These are phyloP conservation scores for Tetrapisispora fleetii DNA, from an alignment of 805 yeast genomes.

Conservation along the genomic window DNA sequence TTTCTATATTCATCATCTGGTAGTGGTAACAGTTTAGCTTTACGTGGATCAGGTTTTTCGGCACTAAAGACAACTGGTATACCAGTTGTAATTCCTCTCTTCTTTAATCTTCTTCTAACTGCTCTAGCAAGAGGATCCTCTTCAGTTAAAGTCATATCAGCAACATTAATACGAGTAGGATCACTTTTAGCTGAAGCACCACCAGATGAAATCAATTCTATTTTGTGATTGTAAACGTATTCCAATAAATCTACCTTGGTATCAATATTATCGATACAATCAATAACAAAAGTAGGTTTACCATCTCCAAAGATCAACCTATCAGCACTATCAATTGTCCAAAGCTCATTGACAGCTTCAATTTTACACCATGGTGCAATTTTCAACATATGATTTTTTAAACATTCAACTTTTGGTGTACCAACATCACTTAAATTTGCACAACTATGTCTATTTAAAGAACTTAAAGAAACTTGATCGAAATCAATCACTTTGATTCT, in stretches of 20 bases:
- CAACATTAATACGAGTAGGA: slow-evolving; percentile 81
- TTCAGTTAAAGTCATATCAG: slow-evolving; percentile 80
- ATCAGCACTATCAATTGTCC: slow-evolving; percentile 60
- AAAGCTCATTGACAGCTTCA: slow-evolving; percentile 67
- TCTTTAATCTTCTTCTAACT: slow-evolving; percentile 74
- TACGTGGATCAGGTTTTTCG: slow-evolving; percentile 93
- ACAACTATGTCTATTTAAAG: slow-evolving; percentile 88
- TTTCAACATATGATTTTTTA: slow-evolving; percentile 53
- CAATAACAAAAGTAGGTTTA: slow-evolving; percentile 72
- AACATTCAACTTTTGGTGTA: slow-evolving; percentile 73
- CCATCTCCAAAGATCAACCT: slow-evolving; percentile 42
- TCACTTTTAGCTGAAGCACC: slow-evolving; percentile 98
- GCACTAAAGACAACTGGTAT: slow-evolving; percentile 87
- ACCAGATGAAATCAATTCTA: slow-evolving; percentile 81
- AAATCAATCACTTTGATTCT: slow-evolving; percentile 77
- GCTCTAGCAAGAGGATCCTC: slow-evolving; percentile 90
- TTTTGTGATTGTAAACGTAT: slow-evolving; percentile 48
- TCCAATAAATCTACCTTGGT: slow-evolving; percentile 88
- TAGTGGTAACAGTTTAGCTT: slow-evolving; percentile 78
- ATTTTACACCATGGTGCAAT: slow-evolving; percentile 93
- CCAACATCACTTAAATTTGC: slow-evolving; percentile 93
- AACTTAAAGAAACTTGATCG: slow-evolving; percentile 89
- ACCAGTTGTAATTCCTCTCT: slow-evolving; percentile 62
- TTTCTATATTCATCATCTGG: slow-evolving; percentile 62
- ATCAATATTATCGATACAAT: slow-evolving; percentile 93